Evolutionary conservation across 2,329 filamentous ascomycete species (phyloP), one percentile per base, ranked within the genome.

Genomic region (Cercospora sp.): DNA sequence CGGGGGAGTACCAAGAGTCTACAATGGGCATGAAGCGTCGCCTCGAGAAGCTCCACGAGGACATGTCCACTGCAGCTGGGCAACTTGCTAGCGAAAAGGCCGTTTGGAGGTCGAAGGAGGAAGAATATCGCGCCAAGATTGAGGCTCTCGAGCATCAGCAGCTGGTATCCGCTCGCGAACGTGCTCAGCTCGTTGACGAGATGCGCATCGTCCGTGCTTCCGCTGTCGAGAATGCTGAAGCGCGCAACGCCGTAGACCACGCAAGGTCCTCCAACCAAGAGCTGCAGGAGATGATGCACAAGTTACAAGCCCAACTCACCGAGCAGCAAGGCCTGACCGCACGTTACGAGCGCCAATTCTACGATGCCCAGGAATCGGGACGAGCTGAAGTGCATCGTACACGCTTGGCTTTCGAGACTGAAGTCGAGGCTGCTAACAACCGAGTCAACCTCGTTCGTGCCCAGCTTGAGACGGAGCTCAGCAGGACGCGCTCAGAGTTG

Each of bases 41-140:
- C 80, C 91, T 97, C 75, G 88, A 94, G 73, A 89, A 89, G 68
- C 83, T 99, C 45, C 94, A 98, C 79, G 87, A 93, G 70, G 93
- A 97, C 73, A 94, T 98, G 90, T 87, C 89, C 33, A 84, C 84
- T 65, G 91, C 93, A 60, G 90, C 92, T 63, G 88, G 88, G 58
- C 90, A 96, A 69, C 89, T 97, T 69, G 89, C 91, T 23, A 89
- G 91, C 74, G 94, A 98, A 77, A 94, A 94, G 77, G 88, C 90
- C 31, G 85, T 87, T 39, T 94, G 91, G 81, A 88, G 89, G 74
- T 91, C 91, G 80, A 90, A 81, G 66, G 87, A 89, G 73, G 84
- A 88, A 67, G 83, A 86, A n/a, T 82, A 86, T 58, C 79, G 82
- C 67, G 81, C 82, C 70, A 84, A 81, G 69, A 84, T 86, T 66